phyloP scores from a whole-genome alignment of 768 basidiomycete genomes.

The Collybia mongolica region DNA sequence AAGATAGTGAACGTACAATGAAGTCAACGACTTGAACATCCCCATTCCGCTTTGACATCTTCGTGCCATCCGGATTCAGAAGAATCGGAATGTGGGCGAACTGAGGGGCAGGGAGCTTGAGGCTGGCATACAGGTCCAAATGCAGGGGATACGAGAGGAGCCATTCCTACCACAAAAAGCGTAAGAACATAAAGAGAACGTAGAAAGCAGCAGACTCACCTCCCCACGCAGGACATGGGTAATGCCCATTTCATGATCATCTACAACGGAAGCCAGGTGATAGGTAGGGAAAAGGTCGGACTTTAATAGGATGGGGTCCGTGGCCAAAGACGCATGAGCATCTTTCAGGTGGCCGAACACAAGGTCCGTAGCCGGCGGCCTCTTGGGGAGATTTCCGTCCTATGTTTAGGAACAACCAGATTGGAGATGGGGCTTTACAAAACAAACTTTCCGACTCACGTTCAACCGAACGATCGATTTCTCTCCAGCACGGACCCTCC shows the following conservation, averaged over 20 bases:
- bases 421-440: not conserved
- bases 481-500: constrained; percentile 73
- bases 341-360: constrained; percentile 77
- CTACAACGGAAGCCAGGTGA: constrained; percentile 93
- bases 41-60: constrained; percentile 93
- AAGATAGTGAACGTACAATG: constrained; percentile 52
- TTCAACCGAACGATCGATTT: constrained; percentile 85
- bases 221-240: constrained; percentile 95
- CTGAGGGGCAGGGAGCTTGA: constrained; percentile 68
- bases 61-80: constrained; percentile 85
- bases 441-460: constrained; percentile 41
- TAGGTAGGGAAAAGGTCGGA: constrained; percentile 94
- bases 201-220: constrained; percentile 36
- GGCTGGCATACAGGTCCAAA: constrained; percentile 80
- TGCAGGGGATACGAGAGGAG: constrained; percentile 90
- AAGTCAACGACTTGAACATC: constrained; percentile 87
- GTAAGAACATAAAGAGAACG: not conserved
- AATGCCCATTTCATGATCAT: constrained; percentile 95
- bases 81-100: constrained; percentile 93
- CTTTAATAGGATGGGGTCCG: constrained; percentile 91
- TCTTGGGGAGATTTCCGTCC: constrained; percentile 57
- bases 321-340: constrained; percentile 74
- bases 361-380: constrained; percentile 57
- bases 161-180: constrained; percentile 73
- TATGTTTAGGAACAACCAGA: constrained; percentile 20